These are phyloP conservation scores for Pseudonitzschia delicatissima DNA, from an alignment of 108 stramenopile genomes.

Conservation along the genomic window DNA sequence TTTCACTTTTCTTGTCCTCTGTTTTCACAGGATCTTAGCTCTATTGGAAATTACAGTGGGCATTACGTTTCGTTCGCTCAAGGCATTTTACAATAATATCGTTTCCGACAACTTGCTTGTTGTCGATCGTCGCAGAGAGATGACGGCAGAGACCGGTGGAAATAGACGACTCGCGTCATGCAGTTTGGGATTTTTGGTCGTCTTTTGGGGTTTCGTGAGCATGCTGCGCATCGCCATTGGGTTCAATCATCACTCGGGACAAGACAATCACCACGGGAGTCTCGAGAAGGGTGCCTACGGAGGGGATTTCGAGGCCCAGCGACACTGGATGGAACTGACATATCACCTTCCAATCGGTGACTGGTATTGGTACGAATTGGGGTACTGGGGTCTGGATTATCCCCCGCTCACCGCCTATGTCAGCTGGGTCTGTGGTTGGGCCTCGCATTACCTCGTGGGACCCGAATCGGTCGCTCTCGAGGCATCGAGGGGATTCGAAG, in stretches of 20 bases:
- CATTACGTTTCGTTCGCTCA: background rate
- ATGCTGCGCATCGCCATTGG: constrained; percentile 59
- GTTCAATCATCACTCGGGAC: constrained; percentile 75
- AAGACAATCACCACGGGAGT: constrained; percentile 76
- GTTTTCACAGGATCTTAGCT: too few relatives aligned
- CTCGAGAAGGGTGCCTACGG: constrained; percentile 46
- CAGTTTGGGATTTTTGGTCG: background rate
- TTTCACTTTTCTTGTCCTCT: too few relatives aligned
- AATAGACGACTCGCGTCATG: background rate
- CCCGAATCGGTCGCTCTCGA: constrained; percentile 58
- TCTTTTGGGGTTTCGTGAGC: constrained; percentile 21
- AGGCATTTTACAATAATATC: background rate
- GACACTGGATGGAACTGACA: constrained; percentile 98
- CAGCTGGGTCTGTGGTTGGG: constrained; percentile 57
- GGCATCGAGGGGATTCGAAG: constrained; percentile 82
- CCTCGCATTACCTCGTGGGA: constrained; percentile 55
- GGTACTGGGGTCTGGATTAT: constrained; percentile 96
- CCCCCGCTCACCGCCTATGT: constrained; percentile 92
- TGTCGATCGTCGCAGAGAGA: too few relatives aligned
- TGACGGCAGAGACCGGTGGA: too few relatives aligned
- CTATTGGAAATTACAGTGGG: background rate
- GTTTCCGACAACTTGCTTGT: too few relatives aligned
- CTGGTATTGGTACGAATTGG: constrained; percentile 90
- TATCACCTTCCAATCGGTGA: constrained; percentile 70
- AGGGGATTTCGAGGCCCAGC: constrained; percentile 96